These are phyloP conservation scores for Claviceps sp. DNA, from an alignment of 2,329 filamentous ascomycete genomes.

Conservation along the genomic window DNA sequence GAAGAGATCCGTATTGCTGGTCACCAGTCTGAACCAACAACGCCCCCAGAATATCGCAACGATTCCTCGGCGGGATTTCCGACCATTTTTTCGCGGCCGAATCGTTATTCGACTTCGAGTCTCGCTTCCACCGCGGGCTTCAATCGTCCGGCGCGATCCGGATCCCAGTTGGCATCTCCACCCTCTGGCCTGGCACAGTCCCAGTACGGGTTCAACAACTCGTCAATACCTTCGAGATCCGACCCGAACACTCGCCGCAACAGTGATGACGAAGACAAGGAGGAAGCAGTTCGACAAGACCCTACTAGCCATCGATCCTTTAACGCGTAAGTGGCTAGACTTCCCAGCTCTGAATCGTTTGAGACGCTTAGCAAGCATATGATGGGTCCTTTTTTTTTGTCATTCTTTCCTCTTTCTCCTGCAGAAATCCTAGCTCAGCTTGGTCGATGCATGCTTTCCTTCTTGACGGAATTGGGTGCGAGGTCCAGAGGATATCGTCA, in stretches of 20 bases:
- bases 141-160: conserved; percentile 60
- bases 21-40: conserved; percentile 88
- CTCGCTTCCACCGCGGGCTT: conserved; percentile 70
- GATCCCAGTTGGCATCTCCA: conserved; percentile 70
- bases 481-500: background rate
- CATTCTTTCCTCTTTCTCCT: background rate
- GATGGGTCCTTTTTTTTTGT: background rate
- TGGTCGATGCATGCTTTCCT: background rate
- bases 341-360: background rate
- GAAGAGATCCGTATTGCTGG: conserved; percentile 53
- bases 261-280: conserved; percentile 82
- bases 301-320: conserved; percentile 59
- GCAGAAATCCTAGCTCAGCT: background rate
- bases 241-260: conserved; percentile 78
- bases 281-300: conserved; percentile 56
- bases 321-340: conserved; percentile 55
- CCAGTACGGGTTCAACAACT: conserved; percentile 35
- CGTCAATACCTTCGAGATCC: conserved; percentile 61
- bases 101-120: conserved; percentile 80
- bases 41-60: conserved; percentile 84
- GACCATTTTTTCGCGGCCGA: conserved; percentile 67
- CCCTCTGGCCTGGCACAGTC: conserved; percentile 48
- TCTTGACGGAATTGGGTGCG: background rate
- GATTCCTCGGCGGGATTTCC: conserved; percentile 55
- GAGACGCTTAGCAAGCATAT: background rate